Percentiles rank a stretch among this genome's conserved stretches.
These are phyloP conservation scores for Diplotaxis tenuifolia DNA, from an alignment of 345 rosid species.

Conservation along the genomic window DNA sequence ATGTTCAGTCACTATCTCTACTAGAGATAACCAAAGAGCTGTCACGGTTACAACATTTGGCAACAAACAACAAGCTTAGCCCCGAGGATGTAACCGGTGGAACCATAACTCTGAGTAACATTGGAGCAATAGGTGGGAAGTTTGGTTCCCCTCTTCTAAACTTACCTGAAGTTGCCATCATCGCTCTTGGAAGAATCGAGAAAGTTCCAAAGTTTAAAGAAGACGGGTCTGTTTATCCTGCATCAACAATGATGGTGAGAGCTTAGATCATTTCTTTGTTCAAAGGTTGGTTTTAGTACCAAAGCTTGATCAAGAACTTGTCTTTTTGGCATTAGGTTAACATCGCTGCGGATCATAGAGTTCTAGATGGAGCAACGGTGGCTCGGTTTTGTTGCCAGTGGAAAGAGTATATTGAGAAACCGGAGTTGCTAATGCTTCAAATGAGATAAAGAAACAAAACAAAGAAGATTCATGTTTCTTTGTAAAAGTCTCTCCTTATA, in stretches of 20 bases:
- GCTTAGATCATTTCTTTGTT: background rate
- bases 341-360: conserved; percentile 89
- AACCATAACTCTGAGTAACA: conserved; percentile 85
- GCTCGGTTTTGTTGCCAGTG: conserved; percentile 86
- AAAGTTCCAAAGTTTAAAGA: conserved; percentile 62
- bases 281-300: background rate
- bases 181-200: conserved; percentile 86
- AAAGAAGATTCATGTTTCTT: background rate
- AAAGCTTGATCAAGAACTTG: background rate
- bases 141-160: conserved; percentile 83
- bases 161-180: conserved; percentile 90
- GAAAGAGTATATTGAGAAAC: conserved; percentile 82
- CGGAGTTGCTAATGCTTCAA: conserved; percentile 73
- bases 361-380: conserved; percentile 89
- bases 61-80: conserved; percentile 64
- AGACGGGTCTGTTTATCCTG: conserved; percentile 63
- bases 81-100: conserved; percentile 79
- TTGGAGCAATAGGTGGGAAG: conserved; percentile 92
- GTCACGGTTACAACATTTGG: conserved; percentile 66
- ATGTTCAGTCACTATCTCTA: conserved; percentile 74
- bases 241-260: conserved; percentile 71
- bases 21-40: conserved; percentile 86
- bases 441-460: conserved; percentile 46
- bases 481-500: background rate
- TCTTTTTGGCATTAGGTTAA: conserved; percentile 51